Evolutionary conservation across 805 yeast species (phyloP).

Genomic region (Metschnikowia matae): DNA sequence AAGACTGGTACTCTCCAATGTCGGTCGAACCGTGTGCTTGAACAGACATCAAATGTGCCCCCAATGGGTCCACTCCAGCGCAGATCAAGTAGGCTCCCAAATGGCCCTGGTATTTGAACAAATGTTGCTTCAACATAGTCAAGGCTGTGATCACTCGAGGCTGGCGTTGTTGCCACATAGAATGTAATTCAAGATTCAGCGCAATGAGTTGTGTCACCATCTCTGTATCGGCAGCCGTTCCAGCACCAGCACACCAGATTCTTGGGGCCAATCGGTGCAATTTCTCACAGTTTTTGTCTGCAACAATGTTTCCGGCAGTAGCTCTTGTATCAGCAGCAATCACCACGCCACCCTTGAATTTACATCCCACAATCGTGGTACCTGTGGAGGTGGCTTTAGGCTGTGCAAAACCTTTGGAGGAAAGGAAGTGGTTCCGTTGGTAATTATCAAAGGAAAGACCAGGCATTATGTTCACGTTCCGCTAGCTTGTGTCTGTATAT

Average conservation of each 20-base stretch:
- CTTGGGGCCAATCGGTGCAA: constrained; percentile 83
- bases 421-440: constrained; percentile 78
- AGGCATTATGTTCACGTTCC: constrained; percentile 48
- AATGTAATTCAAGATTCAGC: constrained; percentile 86
- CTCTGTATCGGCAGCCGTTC: constrained; percentile 99
- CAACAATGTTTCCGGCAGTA: constrained; percentile 92
- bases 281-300: constrained; percentile 97
- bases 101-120: constrained; percentile 95
- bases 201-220: constrained; percentile 93
- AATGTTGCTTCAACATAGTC: constrained; percentile 90
- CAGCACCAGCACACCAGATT: constrained; percentile 99
- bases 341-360: constrained; percentile 89
- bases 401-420: constrained; percentile 65
- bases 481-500: not conserved
- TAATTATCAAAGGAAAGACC: constrained; percentile 92
- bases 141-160: constrained; percentile 93
- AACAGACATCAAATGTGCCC: constrained; percentile 85
- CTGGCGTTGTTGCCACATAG: constrained; percentile 74
- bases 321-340: constrained; percentile 99
- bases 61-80: constrained; percentile 97
- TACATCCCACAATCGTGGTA: constrained; percentile 98
- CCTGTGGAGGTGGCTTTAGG: constrained; percentile 97
- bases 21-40: constrained; percentile 99
- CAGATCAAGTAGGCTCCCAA: constrained; percentile 96
- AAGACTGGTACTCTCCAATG: constrained; percentile 85